phyloP scores from a whole-genome alignment of 495 filamentous ascomycete genomes.

The Aspergillus hancockii region DNA sequence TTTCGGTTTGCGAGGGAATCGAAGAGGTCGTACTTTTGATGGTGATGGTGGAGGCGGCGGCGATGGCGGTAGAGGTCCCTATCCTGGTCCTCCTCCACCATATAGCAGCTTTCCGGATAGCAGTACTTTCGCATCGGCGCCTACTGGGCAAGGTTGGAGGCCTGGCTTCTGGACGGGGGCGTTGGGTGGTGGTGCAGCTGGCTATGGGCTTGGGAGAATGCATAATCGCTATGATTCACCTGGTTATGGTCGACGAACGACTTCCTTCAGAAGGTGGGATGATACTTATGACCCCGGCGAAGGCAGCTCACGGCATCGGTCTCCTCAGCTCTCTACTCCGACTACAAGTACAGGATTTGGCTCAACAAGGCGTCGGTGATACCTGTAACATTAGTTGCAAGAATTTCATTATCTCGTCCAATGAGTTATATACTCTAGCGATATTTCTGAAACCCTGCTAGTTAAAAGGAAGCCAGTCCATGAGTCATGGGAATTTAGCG shows the following conservation, averaged over 20 bases:
- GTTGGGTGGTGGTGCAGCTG: conserved; percentile 68
- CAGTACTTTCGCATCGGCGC: conserved; percentile 29
- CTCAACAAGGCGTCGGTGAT: conserved; percentile 74
- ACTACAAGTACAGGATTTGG: conserved; percentile 88
- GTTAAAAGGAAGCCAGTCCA: neutral
- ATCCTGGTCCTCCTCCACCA: conserved; percentile 60
- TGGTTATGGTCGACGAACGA: conserved; percentile 26
- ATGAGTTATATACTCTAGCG: conserved; percentile 2
- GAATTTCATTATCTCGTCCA: neutral
- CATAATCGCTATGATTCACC: conserved; percentile 25
- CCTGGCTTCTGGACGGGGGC: conserved; percentile 90
- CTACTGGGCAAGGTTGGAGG: conserved; percentile 59
- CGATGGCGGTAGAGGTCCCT: conserved; percentile 49
- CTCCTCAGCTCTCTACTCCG: conserved; percentile 51
- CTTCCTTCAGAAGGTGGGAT: conserved; percentile 21
- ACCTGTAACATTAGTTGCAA: neutral
- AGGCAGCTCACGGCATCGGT: conserved; percentile 49
- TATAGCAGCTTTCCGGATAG: conserved; percentile 57
- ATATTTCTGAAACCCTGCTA: neutral
- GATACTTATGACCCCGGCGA: conserved; percentile 45
- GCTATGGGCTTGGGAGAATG: conserved; percentile 65
- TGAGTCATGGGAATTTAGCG: neutral
- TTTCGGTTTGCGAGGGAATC: conserved; percentile 22
- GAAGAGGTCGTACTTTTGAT: conserved; percentile 13
- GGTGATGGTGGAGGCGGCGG: conserved; percentile 45